These are phyloP conservation scores for Kodamaea fukazawae DNA, from an alignment of 805 yeast genomes.

Conservation along the genomic window DNA sequence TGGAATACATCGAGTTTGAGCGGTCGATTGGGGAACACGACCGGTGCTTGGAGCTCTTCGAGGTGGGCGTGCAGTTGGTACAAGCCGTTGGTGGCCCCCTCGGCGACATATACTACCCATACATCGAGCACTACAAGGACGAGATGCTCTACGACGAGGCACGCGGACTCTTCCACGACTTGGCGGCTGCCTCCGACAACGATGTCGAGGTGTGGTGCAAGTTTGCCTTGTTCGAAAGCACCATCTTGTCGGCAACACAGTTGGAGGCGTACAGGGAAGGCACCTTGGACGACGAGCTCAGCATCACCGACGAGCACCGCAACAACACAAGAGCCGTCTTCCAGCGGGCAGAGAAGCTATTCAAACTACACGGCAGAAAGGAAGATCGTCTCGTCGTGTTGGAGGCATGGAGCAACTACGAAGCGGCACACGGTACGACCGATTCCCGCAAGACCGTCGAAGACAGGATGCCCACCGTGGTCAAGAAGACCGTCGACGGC, in stretches of 20 bases:
- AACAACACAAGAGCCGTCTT: constrained; percentile 54
- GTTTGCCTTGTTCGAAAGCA: constrained; percentile 68
- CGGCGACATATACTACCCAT: constrained; percentile 23
- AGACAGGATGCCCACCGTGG: constrained; percentile 52
- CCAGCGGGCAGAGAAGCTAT: constrained; percentile 47
- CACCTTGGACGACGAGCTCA: constrained; percentile 40
- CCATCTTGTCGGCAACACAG: constrained; percentile 57
- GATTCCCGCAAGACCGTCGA: constrained; percentile 35
- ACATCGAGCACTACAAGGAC: constrained; percentile 61
- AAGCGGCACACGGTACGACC: constrained; percentile 54
- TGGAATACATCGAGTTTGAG: constrained; percentile 68
- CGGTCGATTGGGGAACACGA: constrained; percentile 61
- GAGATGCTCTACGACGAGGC: constrained; percentile 56
- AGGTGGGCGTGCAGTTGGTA: constrained; percentile 42
- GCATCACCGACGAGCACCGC: constrained; percentile 49
- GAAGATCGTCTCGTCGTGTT: constrained; percentile 52
- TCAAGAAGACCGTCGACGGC: constrained; percentile 46
- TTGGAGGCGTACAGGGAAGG: constrained; percentile 31
- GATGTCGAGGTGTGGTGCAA: constrained; percentile 55
- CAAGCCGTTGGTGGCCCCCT: constrained; percentile 8
- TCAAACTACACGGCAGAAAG: constrained; percentile 33
- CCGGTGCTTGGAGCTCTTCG: constrained; percentile 62
- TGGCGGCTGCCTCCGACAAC: constrained; percentile 28
- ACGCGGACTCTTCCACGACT: constrained; percentile 45
- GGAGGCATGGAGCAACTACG: constrained; percentile 66